Percentiles rank a stretch among this genome's conserved stretches.
These are phyloP conservation scores for Limnomonas spitsbergensis DNA, from an alignment of 139 green algal species.

Conservation along the genomic window DNA sequence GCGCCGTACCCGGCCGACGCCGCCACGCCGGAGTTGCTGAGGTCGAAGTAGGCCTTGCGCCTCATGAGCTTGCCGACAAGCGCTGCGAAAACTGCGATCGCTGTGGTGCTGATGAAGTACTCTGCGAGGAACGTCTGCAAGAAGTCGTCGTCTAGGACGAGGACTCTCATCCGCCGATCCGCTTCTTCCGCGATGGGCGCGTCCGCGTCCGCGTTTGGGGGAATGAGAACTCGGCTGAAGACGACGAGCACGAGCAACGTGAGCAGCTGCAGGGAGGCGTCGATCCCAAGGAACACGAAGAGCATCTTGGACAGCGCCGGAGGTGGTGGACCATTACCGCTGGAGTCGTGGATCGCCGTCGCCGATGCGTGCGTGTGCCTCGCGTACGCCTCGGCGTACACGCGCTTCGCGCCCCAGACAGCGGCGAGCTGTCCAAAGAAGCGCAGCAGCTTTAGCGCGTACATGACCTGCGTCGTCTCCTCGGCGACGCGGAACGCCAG, in stretches of 20 bases:
- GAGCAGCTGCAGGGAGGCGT: background rate
- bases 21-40: background rate
- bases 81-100: background rate
- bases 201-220: background rate
- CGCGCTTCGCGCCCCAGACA: background rate
- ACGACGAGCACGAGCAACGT: background rate
- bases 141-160: background rate
- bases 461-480: background rate
- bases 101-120: background rate
- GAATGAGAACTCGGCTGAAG: background rate
- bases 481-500: background rate
- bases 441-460: background rate
- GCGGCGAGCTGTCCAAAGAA: background rate
- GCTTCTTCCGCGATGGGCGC: too few species aligned
- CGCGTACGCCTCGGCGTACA: background rate
- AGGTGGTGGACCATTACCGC: background rate
- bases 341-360: background rate
- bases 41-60: conserved; percentile 1
- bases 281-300: background rate
- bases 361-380: too few species aligned
- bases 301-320: background rate
- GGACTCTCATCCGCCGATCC: too few species aligned
- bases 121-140: background rate
- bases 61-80: background rate
- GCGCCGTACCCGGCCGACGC: background rate